A percentile compares a stretch with the other conserved stretches of the same genome.
Evolutionary conservation across 139 green algal genomes (phyloP).

Genomic region (Volvox africanus): DNA sequence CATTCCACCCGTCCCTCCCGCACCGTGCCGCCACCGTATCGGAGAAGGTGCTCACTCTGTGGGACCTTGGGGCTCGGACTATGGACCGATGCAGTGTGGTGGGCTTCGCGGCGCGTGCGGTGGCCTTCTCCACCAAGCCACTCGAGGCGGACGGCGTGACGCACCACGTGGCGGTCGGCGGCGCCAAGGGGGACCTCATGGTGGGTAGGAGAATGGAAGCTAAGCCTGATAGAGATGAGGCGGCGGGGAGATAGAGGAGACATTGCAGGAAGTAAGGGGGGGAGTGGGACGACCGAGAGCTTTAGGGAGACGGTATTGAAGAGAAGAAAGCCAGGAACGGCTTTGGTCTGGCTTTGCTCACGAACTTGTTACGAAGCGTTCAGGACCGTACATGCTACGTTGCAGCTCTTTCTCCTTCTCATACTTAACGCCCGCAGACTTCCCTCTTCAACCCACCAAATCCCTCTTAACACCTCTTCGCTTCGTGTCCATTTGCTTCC

Average conservation of each 20-base stretch:
- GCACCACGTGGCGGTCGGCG: conserved; percentile 74
- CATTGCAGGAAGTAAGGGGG: not conserved
- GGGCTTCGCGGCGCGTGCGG: conserved; percentile 60
- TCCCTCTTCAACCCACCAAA: too few species aligned
- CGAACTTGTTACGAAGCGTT: too few species aligned
- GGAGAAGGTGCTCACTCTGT: conserved; percentile 70
- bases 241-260: not conserved
- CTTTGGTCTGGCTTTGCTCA: too few species aligned
- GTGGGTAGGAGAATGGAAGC: conserved; percentile 26
- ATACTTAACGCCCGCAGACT: too few species aligned
- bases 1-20: conserved; percentile 66
- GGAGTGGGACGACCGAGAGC: too few species aligned
- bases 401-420: too few species aligned
- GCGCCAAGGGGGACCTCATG: conserved; percentile 71
- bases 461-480: too few species aligned
- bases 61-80: conserved; percentile 55
- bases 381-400: too few species aligned
- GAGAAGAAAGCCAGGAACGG: too few species aligned
- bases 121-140: conserved; percentile 58
- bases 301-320: too few species aligned
- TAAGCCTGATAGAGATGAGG: not conserved
- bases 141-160: conserved; percentile 35
- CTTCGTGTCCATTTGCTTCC: too few species aligned
- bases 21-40: conserved; percentile 66
- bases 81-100: conserved; percentile 61